Percentiles rank a stretch among this genome's conserved stretches.
Conservation (phyloP, 2,329 filamentous ascomycete species). For the Dactylellina sp. region DNA sequence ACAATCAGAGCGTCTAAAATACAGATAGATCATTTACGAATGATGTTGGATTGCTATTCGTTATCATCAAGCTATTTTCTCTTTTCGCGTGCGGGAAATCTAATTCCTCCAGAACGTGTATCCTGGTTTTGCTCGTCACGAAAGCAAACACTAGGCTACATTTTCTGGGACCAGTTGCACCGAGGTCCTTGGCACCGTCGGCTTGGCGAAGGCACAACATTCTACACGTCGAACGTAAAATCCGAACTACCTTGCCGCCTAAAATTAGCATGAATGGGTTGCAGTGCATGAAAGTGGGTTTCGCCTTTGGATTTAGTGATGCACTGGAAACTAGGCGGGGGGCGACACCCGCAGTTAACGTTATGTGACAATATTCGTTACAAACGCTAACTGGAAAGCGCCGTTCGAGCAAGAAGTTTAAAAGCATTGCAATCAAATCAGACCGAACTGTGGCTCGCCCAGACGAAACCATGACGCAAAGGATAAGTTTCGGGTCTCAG, state of each 20-base stretch:
- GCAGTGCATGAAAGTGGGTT: constrained; percentile 32
- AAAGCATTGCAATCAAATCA: not conserved
- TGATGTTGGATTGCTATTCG: no score
- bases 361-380: constrained; percentile 28
- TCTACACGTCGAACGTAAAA: constrained; percentile 19
- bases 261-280: constrained; percentile 45
- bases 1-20: constrained; percentile 31
- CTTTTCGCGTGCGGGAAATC: no score
- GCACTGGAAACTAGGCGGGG: not conserved
- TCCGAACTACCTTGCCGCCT: constrained; percentile 40
- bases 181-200: no score
- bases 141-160: no score
- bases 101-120: no score
- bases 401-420: not conserved
- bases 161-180: no score
- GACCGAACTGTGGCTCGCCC: no score
- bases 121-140: no score
- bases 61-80: no score
- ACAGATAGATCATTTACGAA: constrained; percentile 27
- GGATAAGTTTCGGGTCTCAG: not conserved
- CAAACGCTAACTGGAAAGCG: not conserved
- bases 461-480: constrained; percentile 25
- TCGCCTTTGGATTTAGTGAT: constrained; percentile 1
- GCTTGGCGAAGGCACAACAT: not conserved
- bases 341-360: constrained; percentile 14